Base-by-base conservation (phyloP, 164 flowering plant genomes). In the Malania oleifera region DNA sequence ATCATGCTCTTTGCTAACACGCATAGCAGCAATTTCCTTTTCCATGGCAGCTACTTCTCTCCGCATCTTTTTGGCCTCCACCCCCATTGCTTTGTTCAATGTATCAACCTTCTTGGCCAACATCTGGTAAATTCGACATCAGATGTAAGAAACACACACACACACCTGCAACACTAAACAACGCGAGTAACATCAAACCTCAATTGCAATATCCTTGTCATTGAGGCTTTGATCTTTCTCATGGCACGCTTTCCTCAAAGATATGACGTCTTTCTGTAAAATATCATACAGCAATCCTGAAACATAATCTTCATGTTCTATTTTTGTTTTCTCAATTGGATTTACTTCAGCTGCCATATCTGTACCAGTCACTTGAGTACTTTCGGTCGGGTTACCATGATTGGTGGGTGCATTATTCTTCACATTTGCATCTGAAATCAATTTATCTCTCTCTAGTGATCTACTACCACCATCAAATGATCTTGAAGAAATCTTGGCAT, bases 131-230 rank as follows among this genome's bases (percentile, higher is more conserved):
- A 45, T 17, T 4, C 5, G 7, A 44, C 15, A 5, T 31, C 35
- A 31, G 48, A 17, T 20, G 23, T 44, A 6, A 20, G 12, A 44
- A 5, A 44, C 18, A 44, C 48, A 44, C 4, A 44, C 35, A 20
- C 4, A 44, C 3, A 44, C 48, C 15, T 5, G 5, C 18, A 44
- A 44, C 18, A 44, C 5, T 17, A 14, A 17, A 44, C 5, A 5
- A 44, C 9, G n/a, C 20, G 5, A 15, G 38, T 37, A 54, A 51
- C 17, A 20, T 15, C 51, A 24, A 51, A 79, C 89, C 92, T 85
- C 86, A 46, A 83, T 80, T 2, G 92, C 85, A 50, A 81, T 81
- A 66, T 85, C 89, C 73, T 81, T 83, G 73, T 81, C 85, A 61
- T 83, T 85, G 1, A 85, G 73, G 70, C 75, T 80, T 46, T 75